A percentile compares a stretch with the other conserved stretches of the same genome.
Conservation (phyloP, 768 basidiomycete species). For the Ephemerocybe angulata region DNA sequence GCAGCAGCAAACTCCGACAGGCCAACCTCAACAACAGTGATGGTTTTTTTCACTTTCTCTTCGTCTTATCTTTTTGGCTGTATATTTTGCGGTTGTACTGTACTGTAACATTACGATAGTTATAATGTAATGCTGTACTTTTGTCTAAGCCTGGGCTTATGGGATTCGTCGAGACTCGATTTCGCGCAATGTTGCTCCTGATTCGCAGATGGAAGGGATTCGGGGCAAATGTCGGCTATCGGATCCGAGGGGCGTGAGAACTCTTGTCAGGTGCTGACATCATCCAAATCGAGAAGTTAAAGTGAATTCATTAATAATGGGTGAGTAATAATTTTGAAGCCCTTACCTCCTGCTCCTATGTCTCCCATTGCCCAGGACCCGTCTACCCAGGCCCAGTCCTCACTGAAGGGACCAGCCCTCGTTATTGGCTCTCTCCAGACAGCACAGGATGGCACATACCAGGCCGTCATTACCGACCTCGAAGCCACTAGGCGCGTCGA, state of each 20-base stretch:
- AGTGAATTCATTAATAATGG: slow-evolving; percentile 4
- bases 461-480: slow-evolving; percentile 60
- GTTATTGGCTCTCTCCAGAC: slow-evolving; percentile 77
- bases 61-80: slow-evolving; percentile 1
- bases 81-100: not conserved
- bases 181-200: not conserved
- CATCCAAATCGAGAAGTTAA: too few relatives aligned
- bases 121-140: not conserved
- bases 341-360: slow-evolving; percentile 35
- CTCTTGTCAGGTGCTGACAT: slow-evolving; percentile 2
- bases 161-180: not conserved
- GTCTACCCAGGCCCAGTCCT: slow-evolving; percentile 8
- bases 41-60: slow-evolving; percentile 9
- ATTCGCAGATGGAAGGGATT: not conserved
- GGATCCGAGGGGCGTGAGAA: not conserved
- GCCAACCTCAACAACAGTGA: slow-evolving; percentile 25
- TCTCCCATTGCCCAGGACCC: slow-evolving; percentile 48
- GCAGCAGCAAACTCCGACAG: slow-evolving; percentile 35
- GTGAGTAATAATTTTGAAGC: slow-evolving; percentile 2
- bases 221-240: not conserved
- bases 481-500: slow-evolving; percentile 58
- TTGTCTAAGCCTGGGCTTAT: not conserved
- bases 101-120: not conserved
- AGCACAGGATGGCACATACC: slow-evolving; percentile 78
- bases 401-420: slow-evolving; percentile 50